Conservation (phyloP, 2,329 filamentous ascomycete genomes). For the Sphaerulina populicola region DNA sequence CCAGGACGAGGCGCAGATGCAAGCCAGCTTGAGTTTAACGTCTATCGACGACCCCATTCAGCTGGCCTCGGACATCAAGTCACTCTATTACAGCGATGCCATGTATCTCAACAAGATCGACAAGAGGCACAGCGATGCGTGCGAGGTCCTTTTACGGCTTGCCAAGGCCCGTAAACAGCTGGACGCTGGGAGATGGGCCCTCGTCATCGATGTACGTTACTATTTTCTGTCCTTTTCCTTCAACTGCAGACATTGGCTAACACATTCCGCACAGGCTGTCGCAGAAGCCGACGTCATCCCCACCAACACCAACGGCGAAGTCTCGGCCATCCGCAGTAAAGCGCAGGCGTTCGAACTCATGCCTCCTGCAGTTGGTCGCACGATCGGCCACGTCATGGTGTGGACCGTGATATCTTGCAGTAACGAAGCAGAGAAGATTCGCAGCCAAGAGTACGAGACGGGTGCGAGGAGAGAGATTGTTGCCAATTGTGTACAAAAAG, state of each 20-base stretch:
- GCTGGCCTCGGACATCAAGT: constrained; percentile 55
- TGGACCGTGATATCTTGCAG: constrained; percentile 88
- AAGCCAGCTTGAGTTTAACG: constrained; percentile 56
- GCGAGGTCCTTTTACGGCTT: constrained; percentile 53
- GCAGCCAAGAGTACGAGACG: constrained; percentile 61
- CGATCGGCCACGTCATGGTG: constrained; percentile 82
- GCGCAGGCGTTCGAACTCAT: constrained; percentile 74
- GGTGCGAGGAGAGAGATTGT: constrained; percentile 48
- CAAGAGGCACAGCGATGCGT: constrained; percentile 50
- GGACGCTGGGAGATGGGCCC: constrained; percentile 51
- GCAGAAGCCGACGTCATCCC: constrained; percentile 66
- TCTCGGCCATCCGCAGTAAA: constrained; percentile 67
- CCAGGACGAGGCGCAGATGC: constrained; percentile 34
- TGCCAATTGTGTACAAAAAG: constrained; percentile 66
- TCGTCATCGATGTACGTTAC: constrained; percentile 55
- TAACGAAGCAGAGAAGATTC: constrained; percentile 63
- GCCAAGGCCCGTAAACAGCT: constrained; percentile 53
- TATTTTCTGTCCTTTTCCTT: not conserved
- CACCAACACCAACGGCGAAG: constrained; percentile 63
- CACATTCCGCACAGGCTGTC: constrained; percentile 7
- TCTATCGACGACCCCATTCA: constrained; percentile 59
- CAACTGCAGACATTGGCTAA: not conserved
- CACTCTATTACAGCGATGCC: constrained; percentile 53
- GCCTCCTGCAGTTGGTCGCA: constrained; percentile 72
- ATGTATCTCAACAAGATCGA: constrained; percentile 55